These are phyloP conservation scores for Mortierella sp. DNA, from an alignment of 371 early-diverging fungal genomes.

Conservation along the genomic window DNA sequence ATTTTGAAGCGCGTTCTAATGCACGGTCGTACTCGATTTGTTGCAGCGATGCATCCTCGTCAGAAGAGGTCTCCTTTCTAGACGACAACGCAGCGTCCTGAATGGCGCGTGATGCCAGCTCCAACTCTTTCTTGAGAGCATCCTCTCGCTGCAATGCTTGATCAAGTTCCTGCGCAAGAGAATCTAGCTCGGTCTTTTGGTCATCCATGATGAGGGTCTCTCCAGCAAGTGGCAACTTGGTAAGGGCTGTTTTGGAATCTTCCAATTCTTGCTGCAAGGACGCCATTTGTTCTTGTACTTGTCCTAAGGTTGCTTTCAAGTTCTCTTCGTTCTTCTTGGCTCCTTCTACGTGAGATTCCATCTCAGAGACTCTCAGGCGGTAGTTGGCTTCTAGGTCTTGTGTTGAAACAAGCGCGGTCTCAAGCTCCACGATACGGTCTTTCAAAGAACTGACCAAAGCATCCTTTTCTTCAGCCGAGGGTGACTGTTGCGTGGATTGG, in stretches of 20 bases:
- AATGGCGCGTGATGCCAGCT: constrained; percentile 6
- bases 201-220: not conserved
- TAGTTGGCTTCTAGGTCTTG: not conserved
- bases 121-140: constrained; percentile 14
- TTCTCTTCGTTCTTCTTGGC: constrained; percentile 1
- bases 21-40: constrained; percentile 14
- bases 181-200: not conserved
- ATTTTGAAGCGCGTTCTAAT: constrained; percentile 11
- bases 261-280: not conserved
- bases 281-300: not conserved
- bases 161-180: constrained; percentile 8
- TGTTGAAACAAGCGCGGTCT: not conserved
- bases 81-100: not conserved
- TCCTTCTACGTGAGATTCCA: not conserved
- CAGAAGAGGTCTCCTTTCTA: not conserved
- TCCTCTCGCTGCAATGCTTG: constrained; percentile 5
- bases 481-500: not conserved
- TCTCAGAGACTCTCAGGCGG: not conserved
- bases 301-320: not conserved
- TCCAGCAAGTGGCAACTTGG: not conserved
- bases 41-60: not conserved
- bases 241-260: not conserved
- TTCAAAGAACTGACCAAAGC: not conserved
- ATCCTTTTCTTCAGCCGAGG: not conserved
- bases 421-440: constrained; percentile 8